These are phyloP conservation scores for Nicotiana rustica DNA, from an alignment of 305 asterid species.

Conservation along the genomic window DNA sequence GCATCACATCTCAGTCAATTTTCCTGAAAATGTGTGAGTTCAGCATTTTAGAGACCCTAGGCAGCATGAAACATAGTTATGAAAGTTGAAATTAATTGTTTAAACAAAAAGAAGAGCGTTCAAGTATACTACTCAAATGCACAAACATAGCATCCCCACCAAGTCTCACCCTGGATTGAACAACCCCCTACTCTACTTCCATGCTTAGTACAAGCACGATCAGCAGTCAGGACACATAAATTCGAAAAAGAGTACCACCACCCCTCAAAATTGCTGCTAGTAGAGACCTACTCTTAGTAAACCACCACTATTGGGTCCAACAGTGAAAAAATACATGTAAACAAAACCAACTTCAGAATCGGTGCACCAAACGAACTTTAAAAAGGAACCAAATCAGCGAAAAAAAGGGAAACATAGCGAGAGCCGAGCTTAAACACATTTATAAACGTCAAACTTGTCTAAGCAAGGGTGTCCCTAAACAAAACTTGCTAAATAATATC, in stretches of 20 bases:
- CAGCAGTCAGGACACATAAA: neutral
- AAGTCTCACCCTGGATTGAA: neutral
- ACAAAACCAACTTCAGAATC: neutral
- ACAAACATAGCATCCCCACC: neutral
- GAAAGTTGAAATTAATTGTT: neutral
- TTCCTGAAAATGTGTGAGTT: too few species aligned
- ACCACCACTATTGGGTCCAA: neutral
- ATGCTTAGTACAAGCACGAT: neutral
- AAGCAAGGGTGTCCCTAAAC: neutral
- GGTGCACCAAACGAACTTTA: neutral
- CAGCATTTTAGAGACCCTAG: too few species aligned
- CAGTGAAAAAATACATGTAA: neutral
- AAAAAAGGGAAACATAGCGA: neutral
- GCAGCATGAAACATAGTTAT: neutral
- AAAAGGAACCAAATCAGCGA: neutral
- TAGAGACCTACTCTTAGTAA: neutral
- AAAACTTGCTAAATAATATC: slow-evolving; percentile 16
- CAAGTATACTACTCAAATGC: neutral
- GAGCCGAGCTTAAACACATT: neutral
- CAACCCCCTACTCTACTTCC: neutral
- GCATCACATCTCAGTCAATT: too few species aligned
- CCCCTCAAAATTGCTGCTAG: neutral
- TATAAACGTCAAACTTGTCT: neutral
- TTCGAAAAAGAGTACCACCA: neutral
- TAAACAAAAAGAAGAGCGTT: neutral